Base-by-base conservation (phyloP, 78 protist genomes). In the Paratrimastix pyriformis region DNA sequence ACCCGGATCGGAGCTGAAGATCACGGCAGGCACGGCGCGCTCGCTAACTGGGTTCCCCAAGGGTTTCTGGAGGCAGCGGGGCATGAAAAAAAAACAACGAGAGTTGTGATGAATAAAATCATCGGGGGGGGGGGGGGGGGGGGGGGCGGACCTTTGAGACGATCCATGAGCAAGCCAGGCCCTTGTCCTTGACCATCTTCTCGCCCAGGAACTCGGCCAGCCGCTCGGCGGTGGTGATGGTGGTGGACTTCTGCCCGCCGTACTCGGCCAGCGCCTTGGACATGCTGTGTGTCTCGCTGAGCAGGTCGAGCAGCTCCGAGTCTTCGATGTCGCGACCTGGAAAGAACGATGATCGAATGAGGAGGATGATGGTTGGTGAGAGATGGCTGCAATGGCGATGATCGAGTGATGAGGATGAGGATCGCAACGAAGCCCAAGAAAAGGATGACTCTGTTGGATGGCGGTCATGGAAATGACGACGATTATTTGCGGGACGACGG, bases 21-120 rank as follows among this genome's bases (percentile, higher is more conserved):
- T 90, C 29, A 57, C 88, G 21, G 84, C 65, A 0, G 99, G 99
- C 2, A 96, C 57, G 3, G 97, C 92, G n/a, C 99, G 77, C 46
- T 90, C 94, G 1, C 97, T 88, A 2, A 92, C 96, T 24, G 97
- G 89, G 38, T 80, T 80, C 32, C 93, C 97, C 0, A 38, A 37
- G 4, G 98, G 98, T 18, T 83, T 65, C 33, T 60, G 42, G 15
- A n/a, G n/a, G n/a, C n/a, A n/a, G n/a, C 50, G 50, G n/a, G 9
- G 6, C 9, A 45, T 45, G n/a, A 45, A 45, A 6, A 45, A 45
- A 11, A 45, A 45, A 6, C n/a, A 45, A 45, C 50, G 6, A 45
- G 9, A 11, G 50, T 45, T 11, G 6, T 9, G 9, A 45, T 45
- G n/a, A 45, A 45, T 45, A 45, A 11, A 11, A 45, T 45, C 6